phyloP scores from a whole-genome alignment of 371 early-diverging fungal species.

The Mucor circinelloides region DNA sequence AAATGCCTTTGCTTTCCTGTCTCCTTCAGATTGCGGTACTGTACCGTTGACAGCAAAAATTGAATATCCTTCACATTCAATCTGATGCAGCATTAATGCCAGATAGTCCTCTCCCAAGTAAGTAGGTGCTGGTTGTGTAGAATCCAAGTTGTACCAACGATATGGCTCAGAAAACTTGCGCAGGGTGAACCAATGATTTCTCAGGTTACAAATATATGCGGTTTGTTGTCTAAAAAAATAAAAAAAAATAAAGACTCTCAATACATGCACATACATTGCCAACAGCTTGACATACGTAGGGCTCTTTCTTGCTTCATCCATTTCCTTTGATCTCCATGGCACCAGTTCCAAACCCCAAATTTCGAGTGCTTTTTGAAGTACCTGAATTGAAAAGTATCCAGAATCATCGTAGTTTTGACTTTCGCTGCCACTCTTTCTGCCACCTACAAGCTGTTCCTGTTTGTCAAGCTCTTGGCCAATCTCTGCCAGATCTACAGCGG shows the following conservation, averaged over 20 bases:
- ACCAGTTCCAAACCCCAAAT: constrained; percentile 70
- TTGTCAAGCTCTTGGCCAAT: constrained; percentile 65
- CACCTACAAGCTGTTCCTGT: constrained; percentile 34
- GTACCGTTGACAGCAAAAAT: constrained; percentile 41
- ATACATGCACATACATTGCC: neutral
- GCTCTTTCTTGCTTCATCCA: constrained; percentile 41
- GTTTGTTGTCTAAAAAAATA: constrained; percentile 23
- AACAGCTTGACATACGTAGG: constrained; percentile 51
- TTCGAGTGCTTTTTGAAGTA: constrained; percentile 64
- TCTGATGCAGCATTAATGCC: constrained; percentile 63
- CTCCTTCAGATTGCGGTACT: constrained; percentile 26
- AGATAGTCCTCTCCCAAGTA: constrained; percentile 70
- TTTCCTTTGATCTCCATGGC: constrained; percentile 58
- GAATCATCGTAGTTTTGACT: constrained; percentile 79
- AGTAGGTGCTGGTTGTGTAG: constrained; percentile 49
- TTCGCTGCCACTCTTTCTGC: constrained; percentile 19
- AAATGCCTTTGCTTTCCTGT: constrained; percentile 25
- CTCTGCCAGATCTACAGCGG: constrained; percentile 72
- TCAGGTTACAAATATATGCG: constrained; percentile 68
- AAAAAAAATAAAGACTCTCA: neutral
- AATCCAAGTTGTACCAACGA: constrained; percentile 78
- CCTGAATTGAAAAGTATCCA: constrained; percentile 82
- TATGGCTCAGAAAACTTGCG: constrained; percentile 63
- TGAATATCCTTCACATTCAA: constrained; percentile 59
- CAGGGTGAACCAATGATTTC: constrained; percentile 68